Conservation (phyloP, 306 rosid species). For the Urtica urens region DNA sequence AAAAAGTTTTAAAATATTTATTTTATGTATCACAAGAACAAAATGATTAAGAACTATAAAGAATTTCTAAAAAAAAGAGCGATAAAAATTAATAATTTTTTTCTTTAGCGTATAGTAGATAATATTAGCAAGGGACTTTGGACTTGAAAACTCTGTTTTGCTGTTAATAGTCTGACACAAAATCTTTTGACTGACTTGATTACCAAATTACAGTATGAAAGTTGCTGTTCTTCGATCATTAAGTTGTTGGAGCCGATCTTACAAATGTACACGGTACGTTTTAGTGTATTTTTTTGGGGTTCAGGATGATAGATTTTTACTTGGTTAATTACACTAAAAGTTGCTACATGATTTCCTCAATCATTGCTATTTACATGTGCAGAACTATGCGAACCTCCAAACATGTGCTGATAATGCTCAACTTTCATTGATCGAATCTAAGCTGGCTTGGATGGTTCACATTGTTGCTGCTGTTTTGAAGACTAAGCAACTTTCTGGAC, state of each 20-base stretch:
- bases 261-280: conserved; percentile 71
- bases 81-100: too few species aligned
- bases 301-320: conserved; percentile 11
- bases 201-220: conserved; percentile 73
- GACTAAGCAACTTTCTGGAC: conserved; percentile 73
- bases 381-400: conserved; percentile 81
- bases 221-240: conserved; percentile 75
- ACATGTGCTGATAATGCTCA: conserved; percentile 53
- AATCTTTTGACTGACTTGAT: conserved; percentile 6
- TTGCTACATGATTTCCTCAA: neutral
- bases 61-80: too few species aligned
- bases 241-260: conserved; percentile 81
- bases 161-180: neutral
- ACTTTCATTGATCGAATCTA: conserved; percentile 65
- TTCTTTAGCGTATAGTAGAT: too few species aligned
- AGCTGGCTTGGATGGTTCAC: conserved; percentile 96
- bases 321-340: neutral
- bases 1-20: too few species aligned
- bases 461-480: conserved; percentile 87
- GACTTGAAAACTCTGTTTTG: too few species aligned
- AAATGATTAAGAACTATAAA: too few species aligned
- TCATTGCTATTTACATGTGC: conserved; percentile 8
- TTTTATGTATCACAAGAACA: too few species aligned
- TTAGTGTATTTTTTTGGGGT: neutral
- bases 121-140: conserved; percentile 2